phyloP scores from a whole-genome alignment of 176 grass and related monocot species.

The Elymus sibiricus region DNA sequence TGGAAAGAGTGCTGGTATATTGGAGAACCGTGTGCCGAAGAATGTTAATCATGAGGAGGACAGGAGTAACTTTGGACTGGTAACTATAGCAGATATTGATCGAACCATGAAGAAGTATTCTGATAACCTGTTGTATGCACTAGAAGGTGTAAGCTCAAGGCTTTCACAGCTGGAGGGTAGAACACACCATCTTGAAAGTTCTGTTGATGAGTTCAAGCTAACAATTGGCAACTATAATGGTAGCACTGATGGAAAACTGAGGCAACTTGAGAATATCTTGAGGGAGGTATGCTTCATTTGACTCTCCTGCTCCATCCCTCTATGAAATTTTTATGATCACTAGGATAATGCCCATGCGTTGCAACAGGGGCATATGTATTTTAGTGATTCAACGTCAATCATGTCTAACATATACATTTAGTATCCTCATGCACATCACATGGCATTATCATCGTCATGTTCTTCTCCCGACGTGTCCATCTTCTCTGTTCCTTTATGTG shows the following conservation, averaged over 20 bases:
- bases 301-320: neutral
- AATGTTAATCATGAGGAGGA: slow-evolving; percentile 62
- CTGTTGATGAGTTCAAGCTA: slow-evolving; percentile 71
- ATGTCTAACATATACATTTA: no score
- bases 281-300: slow-evolving; percentile 55
- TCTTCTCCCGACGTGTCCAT: no score
- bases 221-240: slow-evolving; percentile 69
- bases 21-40: slow-evolving; percentile 49
- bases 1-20: slow-evolving; percentile 55
- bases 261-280: slow-evolving; percentile 85
- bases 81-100: slow-evolving; percentile 74
- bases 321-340: neutral
- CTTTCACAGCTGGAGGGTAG: slow-evolving; percentile 70
- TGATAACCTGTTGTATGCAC: slow-evolving; percentile 71
- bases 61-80: slow-evolving; percentile 36
- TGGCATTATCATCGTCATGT: no score
- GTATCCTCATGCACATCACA: no score
- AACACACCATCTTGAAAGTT: slow-evolving; percentile 70
- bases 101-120: slow-evolving; percentile 75
- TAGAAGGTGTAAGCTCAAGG: slow-evolving; percentile 77
- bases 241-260: slow-evolving; percentile 79
- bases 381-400: no score
- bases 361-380: no score
- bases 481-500: no score
- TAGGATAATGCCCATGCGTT: no score